Evolutionary conservation across 306 rosid species (phyloP), one percentile per base, ranked within the genome.

Genomic region (Cotoneaster glaucophyllus): DNA sequence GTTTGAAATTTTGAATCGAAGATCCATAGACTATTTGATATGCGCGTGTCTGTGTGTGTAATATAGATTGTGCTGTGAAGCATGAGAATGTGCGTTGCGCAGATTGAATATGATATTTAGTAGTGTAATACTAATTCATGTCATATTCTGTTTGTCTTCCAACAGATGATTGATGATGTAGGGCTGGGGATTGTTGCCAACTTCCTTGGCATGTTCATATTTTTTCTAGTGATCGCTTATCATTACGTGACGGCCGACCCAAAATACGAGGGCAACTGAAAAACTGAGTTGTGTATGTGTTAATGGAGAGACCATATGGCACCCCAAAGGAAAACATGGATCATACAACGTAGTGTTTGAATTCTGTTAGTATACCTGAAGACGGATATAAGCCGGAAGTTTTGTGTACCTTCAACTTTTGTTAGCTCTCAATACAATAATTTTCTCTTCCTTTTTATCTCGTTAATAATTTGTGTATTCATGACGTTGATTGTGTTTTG

Each of bases 191-290:
- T 61, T 62, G 21, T 76, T 43, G 81, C 84, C 81, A 76, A 76
- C 70, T 43, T 72, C 31, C 79, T 84, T 25, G 79, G 84, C 43
- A 80, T 80, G 68, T 69, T 80, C 74, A 69, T 79, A 54, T 80
- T 77, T 39, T 64, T 52, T 64, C 65, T 80, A 70, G 80, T 84
- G 29, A 79, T 79, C 37, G 86, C 79, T 61, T 73, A 79, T 73
- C 81, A 83, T 54, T 83, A 66, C 28, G 79, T 71, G 69, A 78
- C 71, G 41, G 81, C 86, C 15, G 77, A 83, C 48, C 76, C 81
- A 15, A 83, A 79, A 67, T 83, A 67, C n/a, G 84, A 76, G 69
- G 81, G 86, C 64, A 52, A 34, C 80, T 76, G 64, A 34, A 17
- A 17, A 52, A 1, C 58, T 2, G 22, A 48, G 6, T n/a, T 11